Evolutionary conservation across 177 flowering plant species (phyloP).

Genomic region (Vitis hybrid): DNA sequence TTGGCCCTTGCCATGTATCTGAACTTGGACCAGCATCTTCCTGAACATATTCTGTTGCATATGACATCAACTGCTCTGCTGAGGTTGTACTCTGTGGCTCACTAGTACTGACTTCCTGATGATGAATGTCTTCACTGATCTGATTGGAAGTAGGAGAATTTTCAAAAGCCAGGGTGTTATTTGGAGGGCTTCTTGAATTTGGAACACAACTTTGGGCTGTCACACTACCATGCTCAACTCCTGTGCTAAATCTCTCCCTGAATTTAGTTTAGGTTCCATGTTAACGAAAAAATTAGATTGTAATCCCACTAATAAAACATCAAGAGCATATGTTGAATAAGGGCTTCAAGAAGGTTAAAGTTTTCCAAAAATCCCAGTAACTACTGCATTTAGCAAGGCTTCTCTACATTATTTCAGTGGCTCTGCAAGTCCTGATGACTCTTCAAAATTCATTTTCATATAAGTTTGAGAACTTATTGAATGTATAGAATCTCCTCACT

Average conservation of each 20-base stretch:
- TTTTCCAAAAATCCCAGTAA: too few relatives aligned
- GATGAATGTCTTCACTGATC: constrained; percentile 7
- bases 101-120: constrained; percentile 9
- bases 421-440: too few relatives aligned
- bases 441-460: too few relatives aligned
- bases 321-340: too few relatives aligned
- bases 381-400: too few relatives aligned
- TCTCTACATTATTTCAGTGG: too few relatives aligned
- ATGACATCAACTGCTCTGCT: constrained; percentile 10
- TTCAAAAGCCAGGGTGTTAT: not conserved
- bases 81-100: constrained; percentile 12
- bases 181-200: constrained; percentile 15
- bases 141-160: constrained; percentile 10
- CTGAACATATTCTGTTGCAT: constrained; percentile 19
- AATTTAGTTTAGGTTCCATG: not conserved
- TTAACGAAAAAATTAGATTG: not conserved
- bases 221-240: constrained; percentile 4
- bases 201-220: constrained; percentile 2
- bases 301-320: too few relatives aligned
- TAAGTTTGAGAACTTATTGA: too few relatives aligned
- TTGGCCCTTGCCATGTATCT: constrained; percentile 20
- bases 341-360: too few relatives aligned
- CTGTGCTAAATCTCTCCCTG: constrained; percentile 51
- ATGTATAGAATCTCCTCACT: too few relatives aligned
- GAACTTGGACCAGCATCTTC: constrained; percentile 26